Conservation (phyloP, 768 basidiomycete genomes). For the Serpula lacrymans region DNA sequence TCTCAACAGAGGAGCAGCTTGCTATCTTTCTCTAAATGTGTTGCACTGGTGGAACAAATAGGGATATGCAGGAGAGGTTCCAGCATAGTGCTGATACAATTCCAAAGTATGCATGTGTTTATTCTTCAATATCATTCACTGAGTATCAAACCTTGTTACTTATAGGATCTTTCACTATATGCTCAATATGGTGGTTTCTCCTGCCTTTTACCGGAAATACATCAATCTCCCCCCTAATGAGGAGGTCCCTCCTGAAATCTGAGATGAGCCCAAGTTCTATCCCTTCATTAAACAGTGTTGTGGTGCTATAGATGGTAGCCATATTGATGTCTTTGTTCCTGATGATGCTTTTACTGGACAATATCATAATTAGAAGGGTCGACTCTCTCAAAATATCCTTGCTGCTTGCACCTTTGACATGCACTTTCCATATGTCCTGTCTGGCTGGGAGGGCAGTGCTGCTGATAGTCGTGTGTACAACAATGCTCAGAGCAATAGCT, state of each 20-base stretch:
- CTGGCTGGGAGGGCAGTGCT: slow-evolving; percentile 28
- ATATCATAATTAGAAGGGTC: slow-evolving; percentile 25
- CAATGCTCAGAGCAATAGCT: slow-evolving; percentile 8
- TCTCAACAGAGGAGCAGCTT: no score
- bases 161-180: no score
- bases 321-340: slow-evolving; percentile 20
- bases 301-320: slow-evolving; percentile 28
- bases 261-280: slow-evolving; percentile 16
- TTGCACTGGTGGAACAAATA: no score
- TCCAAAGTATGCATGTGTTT: no score
- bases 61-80: no score
- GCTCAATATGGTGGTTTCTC: no score
- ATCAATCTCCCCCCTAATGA: no score
- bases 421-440: slow-evolving; percentile 19
- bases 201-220: no score
- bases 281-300: slow-evolving; percentile 24
- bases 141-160: no score
- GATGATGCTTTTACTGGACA: slow-evolving; percentile 9
- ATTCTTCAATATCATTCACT: no score
- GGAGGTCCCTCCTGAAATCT: slow-evolving; percentile 23
- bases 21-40: no score
- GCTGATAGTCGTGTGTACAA: slow-evolving; percentile 16
- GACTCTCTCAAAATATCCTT: slow-evolving; percentile 20
- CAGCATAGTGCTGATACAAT: no score
- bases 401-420: slow-evolving; percentile 19